Conservation (phyloP, 106 monocot species). For the Hemerocallis citrina region DNA sequence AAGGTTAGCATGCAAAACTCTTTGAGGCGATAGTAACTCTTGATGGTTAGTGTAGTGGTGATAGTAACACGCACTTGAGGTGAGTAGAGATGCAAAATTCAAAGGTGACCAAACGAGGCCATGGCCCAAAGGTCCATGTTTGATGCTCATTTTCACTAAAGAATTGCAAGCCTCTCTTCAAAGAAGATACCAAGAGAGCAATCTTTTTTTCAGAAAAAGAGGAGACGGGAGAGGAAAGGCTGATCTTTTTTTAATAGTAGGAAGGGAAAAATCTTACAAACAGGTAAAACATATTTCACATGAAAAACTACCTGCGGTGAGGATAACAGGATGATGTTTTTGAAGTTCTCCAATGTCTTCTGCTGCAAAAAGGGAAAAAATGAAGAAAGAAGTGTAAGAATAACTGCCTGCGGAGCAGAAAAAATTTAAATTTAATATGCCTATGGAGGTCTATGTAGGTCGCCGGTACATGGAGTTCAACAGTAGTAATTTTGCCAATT, state of each 20-base stretch:
- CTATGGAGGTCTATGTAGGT: too few relatives aligned
- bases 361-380: constrained; percentile 51
- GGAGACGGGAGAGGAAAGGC: too few relatives aligned
- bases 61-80: too few relatives aligned
- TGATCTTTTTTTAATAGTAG: too few relatives aligned
- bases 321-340: constrained; percentile 84
- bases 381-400: constrained; percentile 12
- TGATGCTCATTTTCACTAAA: background rate
- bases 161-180: background rate
- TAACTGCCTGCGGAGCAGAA: background rate
- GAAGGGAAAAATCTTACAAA: background rate
- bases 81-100: background rate
- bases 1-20: too few relatives aligned
- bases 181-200: too few relatives aligned
- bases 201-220: too few relatives aligned
- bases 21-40: too few relatives aligned
- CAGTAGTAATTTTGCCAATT: too few relatives aligned
- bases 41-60: too few relatives aligned
- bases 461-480: too few relatives aligned
- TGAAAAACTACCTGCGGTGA: constrained; percentile 79
- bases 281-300: background rate
- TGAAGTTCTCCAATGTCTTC: constrained; percentile 86
- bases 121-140: background rate
- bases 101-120: background rate
- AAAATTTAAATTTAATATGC: too few relatives aligned